phyloP scores from a whole-genome alignment of 2,329 filamentous ascomycete species.

The Parafenestella ontariensis region DNA sequence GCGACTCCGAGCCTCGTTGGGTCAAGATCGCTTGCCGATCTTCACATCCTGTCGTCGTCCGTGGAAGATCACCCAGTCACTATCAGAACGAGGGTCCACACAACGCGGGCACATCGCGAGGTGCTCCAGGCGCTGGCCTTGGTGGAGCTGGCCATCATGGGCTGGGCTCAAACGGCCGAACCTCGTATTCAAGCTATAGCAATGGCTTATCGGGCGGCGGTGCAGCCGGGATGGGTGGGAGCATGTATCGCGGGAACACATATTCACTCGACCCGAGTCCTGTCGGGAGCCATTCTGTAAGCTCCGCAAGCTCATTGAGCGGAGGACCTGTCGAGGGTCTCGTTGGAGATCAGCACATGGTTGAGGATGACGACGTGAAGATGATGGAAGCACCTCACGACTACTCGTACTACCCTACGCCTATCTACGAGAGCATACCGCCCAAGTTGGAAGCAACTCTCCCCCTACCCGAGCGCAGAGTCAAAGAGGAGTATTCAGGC shows the following conservation, averaged over 20 bases:
- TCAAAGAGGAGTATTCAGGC: slow-evolving; percentile 54
- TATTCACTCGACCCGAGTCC: slow-evolving; percentile 51
- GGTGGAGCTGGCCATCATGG: slow-evolving; percentile 57
- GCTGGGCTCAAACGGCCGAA: slow-evolving; percentile 70
- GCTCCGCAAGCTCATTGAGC: slow-evolving; percentile 52
- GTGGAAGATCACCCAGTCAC: slow-evolving; percentile 51
- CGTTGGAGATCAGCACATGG: slow-evolving; percentile 51
- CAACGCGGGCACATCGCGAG: slow-evolving; percentile 44
- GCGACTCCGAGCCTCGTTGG: slow-evolving; percentile 42
- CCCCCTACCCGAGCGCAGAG: slow-evolving; percentile 46
- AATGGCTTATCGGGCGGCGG: slow-evolving; percentile 43
- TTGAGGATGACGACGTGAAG: slow-evolving; percentile 47
- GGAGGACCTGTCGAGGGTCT: slow-evolving; percentile 52
- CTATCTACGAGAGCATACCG: slow-evolving; percentile 52
- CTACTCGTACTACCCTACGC: slow-evolving; percentile 56
- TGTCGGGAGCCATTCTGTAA: slow-evolving; percentile 52
- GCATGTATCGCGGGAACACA: slow-evolving; percentile 43
- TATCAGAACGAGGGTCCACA: slow-evolving; percentile 57
- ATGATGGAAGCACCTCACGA: slow-evolving; percentile 52
- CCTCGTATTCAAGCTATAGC: slow-evolving; percentile 44
- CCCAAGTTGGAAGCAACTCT: slow-evolving; percentile 41
- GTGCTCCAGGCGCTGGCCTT: slow-evolving; percentile 40
- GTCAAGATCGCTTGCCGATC: slow-evolving; percentile 46
- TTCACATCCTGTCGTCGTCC: slow-evolving; percentile 50
- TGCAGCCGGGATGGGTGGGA: slow-evolving; percentile 37